Conservation (phyloP, 306 rosid genomes). For the Vachellia collinsii region DNA sequence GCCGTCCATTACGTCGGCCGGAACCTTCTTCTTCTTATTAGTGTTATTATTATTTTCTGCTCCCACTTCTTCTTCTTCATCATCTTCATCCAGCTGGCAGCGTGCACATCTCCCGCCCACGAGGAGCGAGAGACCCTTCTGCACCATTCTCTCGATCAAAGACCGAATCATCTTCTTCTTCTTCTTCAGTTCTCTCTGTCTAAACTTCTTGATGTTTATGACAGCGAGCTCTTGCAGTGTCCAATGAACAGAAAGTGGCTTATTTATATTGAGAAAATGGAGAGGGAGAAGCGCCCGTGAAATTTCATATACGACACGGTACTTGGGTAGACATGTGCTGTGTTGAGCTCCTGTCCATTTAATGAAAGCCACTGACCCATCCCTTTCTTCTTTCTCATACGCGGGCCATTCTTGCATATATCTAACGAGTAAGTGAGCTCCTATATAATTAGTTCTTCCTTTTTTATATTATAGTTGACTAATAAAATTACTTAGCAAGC, state of each 20-base stretch:
- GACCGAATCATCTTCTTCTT: slow-evolving; percentile 30
- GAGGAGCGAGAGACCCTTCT: slow-evolving; percentile 41
- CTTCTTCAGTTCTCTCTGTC: background rate
- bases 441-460: background rate
- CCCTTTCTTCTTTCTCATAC: slow-evolving; percentile 1
- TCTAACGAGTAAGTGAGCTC: background rate
- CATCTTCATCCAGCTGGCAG: background rate
- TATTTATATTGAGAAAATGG: slow-evolving; percentile 25
- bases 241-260: background rate
- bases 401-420: background rate
- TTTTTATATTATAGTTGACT: background rate
- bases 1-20: slow-evolving; percentile 54
- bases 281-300: background rate
- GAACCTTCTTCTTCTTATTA: slow-evolving; percentile 5
- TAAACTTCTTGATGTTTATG: background rate
- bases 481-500: background rate
- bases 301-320: background rate
- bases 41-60: background rate
- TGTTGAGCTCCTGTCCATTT: slow-evolving; percentile 6
- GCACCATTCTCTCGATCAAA: slow-evolving; percentile 33
- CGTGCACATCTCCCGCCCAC: slow-evolving; percentile 22
- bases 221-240: background rate
- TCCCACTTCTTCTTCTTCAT: background rate
- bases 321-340: background rate
- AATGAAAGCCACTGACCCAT: slow-evolving; percentile 13